phyloP scores from a whole-genome alignment of 352 stramenopile genomes.

The Blastocystis sp. region DNA sequence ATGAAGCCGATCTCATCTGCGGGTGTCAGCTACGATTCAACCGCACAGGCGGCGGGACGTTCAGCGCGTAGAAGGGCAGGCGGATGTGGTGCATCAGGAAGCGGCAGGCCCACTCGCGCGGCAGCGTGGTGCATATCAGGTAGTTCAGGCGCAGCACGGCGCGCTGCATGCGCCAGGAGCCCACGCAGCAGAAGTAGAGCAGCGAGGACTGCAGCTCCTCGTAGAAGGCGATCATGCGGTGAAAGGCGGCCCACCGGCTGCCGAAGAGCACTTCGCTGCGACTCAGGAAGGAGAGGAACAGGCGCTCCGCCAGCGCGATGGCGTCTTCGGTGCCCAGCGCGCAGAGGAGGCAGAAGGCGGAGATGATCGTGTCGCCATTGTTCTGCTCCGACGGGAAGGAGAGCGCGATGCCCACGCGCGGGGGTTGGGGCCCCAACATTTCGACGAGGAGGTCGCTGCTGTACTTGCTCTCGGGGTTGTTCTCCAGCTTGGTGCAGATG shows the following conservation, averaged over 20 bases:
- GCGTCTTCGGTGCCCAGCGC: background rate
- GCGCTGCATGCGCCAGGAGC: background rate
- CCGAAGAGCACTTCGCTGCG: background rate
- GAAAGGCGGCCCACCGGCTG: background rate
- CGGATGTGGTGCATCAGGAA: background rate
- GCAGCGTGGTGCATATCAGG: background rate
- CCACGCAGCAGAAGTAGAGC: background rate
- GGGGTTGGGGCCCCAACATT: background rate
- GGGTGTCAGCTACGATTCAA: background rate
- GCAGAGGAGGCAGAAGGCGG: background rate
- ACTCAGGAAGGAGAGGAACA: background rate
- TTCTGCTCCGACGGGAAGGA: background rate
- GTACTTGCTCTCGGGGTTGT: background rate
- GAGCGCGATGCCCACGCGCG: background rate
- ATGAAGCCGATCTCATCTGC: background rate
- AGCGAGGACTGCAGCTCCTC: background rate
- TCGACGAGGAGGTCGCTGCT: background rate
- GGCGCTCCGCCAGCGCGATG: background rate
- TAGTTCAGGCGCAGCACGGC: background rate
- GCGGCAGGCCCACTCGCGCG: background rate
- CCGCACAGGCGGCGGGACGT: background rate
- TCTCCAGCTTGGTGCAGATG: background rate
- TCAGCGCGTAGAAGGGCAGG: background rate
- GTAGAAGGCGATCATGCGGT: background rate
- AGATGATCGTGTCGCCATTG: background rate